Percentiles rank a stretch among this genome's conserved stretches.
phyloP scores from a whole-genome alignment of 139 green algal species.

The Volvox africanus region DNA sequence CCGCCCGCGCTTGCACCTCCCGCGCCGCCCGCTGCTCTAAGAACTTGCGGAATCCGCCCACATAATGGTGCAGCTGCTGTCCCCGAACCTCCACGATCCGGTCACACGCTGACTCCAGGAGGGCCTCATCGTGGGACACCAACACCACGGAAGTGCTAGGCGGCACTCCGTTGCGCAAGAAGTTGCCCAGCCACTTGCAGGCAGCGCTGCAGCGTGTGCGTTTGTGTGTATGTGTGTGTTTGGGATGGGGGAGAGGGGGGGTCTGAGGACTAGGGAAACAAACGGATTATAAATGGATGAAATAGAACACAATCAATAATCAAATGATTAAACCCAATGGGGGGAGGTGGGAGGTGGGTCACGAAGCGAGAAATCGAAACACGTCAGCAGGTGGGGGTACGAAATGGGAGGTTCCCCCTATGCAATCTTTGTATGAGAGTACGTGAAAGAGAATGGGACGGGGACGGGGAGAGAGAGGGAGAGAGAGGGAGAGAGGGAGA shows the following conservation, averaged over 20 bases:
- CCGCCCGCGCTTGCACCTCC: constrained; percentile 55
- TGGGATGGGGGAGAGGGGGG: too few species aligned
- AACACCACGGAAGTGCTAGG: constrained; percentile 63
- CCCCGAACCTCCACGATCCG: constrained; percentile 70
- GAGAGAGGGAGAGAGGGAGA: not conserved
- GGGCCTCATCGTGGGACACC: constrained; percentile 80
- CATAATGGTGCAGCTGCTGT: constrained; percentile 77
- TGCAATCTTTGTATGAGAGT: too few species aligned
- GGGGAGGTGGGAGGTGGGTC: not conserved
- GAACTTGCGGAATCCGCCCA: constrained; percentile 76
- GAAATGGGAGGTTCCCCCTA: too few species aligned
- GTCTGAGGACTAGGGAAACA: too few species aligned
- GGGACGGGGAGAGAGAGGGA: not conserved
- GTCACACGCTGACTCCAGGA: constrained; percentile 71
- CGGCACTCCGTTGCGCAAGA: constrained; percentile 63
- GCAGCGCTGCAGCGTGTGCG: constrained; percentile 39
- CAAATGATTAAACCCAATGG: too few species aligned
- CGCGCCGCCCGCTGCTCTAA: constrained; percentile 70
- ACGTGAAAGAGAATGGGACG: not conserved
- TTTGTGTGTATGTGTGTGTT: too few species aligned
- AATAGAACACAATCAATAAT: too few species aligned
- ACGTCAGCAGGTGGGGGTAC: too few species aligned
- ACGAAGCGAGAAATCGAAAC: too few species aligned
- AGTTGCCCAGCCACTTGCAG: constrained; percentile 76
- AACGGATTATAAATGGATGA: too few species aligned